These are phyloP conservation scores for Ochetophila trinervis DNA, from an alignment of 306 rosid species.

Conservation along the genomic window DNA sequence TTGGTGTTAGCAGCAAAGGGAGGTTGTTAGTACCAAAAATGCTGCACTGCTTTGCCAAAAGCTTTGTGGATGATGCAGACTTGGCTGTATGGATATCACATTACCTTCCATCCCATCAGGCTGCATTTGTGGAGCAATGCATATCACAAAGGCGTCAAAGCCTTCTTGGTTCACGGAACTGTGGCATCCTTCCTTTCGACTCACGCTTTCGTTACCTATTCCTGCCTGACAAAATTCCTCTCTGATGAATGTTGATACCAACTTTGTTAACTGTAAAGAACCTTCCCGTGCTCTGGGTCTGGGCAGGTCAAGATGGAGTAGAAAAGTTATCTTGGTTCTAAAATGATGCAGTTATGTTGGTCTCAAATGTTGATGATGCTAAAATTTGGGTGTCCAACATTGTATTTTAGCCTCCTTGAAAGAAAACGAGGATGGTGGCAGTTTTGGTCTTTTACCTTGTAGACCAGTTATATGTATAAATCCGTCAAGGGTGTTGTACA, in stretches of 20 bases:
- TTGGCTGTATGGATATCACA: constrained; percentile 71
- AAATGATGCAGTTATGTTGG: background rate
- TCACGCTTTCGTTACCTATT: constrained; percentile 68
- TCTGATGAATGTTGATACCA: background rate
- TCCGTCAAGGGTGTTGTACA: constrained; percentile 26
- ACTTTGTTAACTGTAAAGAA: background rate
- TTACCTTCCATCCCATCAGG: constrained; percentile 64
- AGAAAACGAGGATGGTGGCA: constrained; percentile 2
- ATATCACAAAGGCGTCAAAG: constrained; percentile 62
- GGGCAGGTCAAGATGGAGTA: background rate
- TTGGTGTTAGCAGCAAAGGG: constrained; percentile 68
- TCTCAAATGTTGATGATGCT: background rate
- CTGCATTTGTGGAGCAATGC: constrained; percentile 63
- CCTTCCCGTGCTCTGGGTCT: constrained; percentile 4
- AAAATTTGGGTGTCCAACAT: background rate
- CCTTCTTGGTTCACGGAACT: constrained; percentile 59
- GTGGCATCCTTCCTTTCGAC: constrained; percentile 66
- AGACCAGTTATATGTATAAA: constrained; percentile 1
- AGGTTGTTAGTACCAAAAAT: constrained; percentile 65
- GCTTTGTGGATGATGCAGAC: constrained; percentile 53
- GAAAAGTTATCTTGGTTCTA: background rate
- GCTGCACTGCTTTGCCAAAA: constrained; percentile 66
- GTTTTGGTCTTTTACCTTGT: constrained; percentile 27
- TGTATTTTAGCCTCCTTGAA: constrained; percentile 7
- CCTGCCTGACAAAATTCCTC: constrained; percentile 33